Conservation (phyloP, 73 alveolate genomes). For the Blepharisma stoltei region DNA sequence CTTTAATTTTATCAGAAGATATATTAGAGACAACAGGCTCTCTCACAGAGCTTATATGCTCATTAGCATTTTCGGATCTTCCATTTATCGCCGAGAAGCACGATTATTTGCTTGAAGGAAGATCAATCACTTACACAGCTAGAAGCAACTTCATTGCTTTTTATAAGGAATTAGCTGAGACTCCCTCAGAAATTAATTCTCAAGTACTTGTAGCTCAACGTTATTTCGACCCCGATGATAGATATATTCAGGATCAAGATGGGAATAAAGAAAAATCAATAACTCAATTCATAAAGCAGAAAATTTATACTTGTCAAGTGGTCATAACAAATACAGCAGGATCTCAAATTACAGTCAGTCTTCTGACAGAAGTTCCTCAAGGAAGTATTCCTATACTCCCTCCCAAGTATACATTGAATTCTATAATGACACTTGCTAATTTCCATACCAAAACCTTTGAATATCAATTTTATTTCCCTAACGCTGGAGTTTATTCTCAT, state of each 20-base stretch:
- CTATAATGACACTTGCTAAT: neutral
- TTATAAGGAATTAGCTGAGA: slow-evolving; percentile 68
- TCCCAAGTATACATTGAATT: neutral
- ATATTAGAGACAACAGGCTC: neutral
- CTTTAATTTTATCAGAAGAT: neutral
- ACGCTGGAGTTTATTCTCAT: slow-evolving; percentile 41
- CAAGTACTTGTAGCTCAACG: slow-evolving; percentile 64
- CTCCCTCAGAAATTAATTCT: slow-evolving; percentile 44
- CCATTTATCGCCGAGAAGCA: slow-evolving; percentile 65
- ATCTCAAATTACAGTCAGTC: neutral
- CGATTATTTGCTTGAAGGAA: slow-evolving; percentile 53
- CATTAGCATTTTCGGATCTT: slow-evolving; percentile 61
- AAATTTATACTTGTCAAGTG: slow-evolving; percentile 12
- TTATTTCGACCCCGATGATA: slow-evolving; percentile 33
- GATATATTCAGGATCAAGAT: neutral
- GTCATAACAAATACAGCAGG: slow-evolving; percentile 14
- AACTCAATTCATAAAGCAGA: neutral
- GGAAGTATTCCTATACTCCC: slow-evolving; percentile 24
- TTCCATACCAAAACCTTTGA: slow-evolving; percentile 42
- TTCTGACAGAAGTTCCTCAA: slow-evolving; percentile 3
- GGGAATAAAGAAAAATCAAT: slow-evolving; percentile 29
- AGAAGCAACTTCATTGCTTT: slow-evolving; percentile 53
- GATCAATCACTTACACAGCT: slow-evolving; percentile 57
- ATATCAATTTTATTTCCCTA: slow-evolving; percentile 51
- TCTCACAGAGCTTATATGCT: neutral